Evolutionary conservation across 768 basidiomycete species (phyloP).

Genomic region (Coprinopsis sp.): DNA sequence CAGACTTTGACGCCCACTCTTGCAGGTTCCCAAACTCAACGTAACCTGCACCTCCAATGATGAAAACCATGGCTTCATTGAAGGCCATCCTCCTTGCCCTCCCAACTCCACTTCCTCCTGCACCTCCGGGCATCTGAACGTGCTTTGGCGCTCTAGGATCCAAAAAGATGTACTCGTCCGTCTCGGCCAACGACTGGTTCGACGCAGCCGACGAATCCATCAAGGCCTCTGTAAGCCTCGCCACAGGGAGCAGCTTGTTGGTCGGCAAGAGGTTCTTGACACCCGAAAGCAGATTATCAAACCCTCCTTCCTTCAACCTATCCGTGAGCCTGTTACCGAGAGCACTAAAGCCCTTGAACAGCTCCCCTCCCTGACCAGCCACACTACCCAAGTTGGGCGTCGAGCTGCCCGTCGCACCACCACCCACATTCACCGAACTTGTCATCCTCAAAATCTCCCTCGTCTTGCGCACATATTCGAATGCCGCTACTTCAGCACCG

Average conservation of each 20-base stretch:
- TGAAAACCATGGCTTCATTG: conserved; percentile 83
- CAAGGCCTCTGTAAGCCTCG: conserved; percentile 88
- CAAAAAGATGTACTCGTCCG: conserved; percentile 92
- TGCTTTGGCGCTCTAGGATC: conserved; percentile 82
- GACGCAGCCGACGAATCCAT: conserved; percentile 96
- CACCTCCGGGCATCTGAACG: conserved; percentile 47
- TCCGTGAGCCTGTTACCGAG: conserved; percentile 89
- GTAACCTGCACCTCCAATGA: conserved; percentile 95
- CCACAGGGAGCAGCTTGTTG: conserved; percentile 88
- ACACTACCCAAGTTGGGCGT: conserved; percentile 63
- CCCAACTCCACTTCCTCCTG: conserved; percentile 39
- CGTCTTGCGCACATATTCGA: conserved; percentile 89
- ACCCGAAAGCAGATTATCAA: conserved; percentile 94
- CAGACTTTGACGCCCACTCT: conserved; percentile 84
- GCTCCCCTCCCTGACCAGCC: conserved; percentile 70
- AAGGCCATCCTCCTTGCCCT: conserved; percentile 66
- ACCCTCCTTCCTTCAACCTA: conserved; percentile 89
- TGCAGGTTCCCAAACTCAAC: conserved; percentile 96
- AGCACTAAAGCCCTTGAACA: conserved; percentile 92
- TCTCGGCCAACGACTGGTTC: conserved; percentile 92
- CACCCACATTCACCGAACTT: conserved; percentile 49
- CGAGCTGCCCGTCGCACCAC: conserved; percentile 54
- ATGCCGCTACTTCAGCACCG: conserved; percentile 76
- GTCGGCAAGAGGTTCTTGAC: conserved; percentile 97
- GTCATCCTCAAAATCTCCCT: conserved; percentile 94